Percentiles rank a stretch among this genome's conserved stretches.
Conservation (phyloP, 2,329 filamentous ascomycete genomes). For the Hymenoscyphus fructigenus region DNA sequence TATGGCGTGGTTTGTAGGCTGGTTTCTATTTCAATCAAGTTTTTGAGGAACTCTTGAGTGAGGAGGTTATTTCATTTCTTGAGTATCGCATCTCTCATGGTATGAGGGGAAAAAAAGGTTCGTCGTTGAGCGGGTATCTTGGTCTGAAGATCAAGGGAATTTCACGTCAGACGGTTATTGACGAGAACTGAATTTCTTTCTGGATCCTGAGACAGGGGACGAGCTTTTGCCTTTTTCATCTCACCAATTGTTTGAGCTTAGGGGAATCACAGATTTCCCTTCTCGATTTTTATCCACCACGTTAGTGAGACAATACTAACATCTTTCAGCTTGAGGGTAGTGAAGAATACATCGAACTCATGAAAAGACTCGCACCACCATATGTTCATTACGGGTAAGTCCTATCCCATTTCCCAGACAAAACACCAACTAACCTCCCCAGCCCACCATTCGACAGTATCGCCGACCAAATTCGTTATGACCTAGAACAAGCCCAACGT, state of each 20-base stretch:
- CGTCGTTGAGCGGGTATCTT: background rate
- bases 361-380: conserved; percentile 12
- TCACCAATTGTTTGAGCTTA: too few relatives aligned
- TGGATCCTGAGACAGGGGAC: background rate
- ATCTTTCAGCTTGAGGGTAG: conserved; percentile 8
- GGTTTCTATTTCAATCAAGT: too few relatives aligned
- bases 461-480: conserved; percentile 9
- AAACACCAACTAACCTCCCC: background rate
- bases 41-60: too few relatives aligned
- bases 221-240: too few relatives aligned
- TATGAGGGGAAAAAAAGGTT: too few relatives aligned
- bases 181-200: background rate
- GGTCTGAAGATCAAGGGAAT: background rate
- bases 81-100: too few relatives aligned
- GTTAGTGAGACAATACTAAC: conserved; percentile 2
- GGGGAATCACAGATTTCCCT: too few relatives aligned
- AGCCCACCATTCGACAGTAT: conserved; percentile 18
- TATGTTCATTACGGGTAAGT: conserved; percentile 12
- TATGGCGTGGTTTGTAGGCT: too few relatives aligned
- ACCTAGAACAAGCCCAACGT: conserved; percentile 17
- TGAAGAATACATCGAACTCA: conserved; percentile 12
- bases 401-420: background rate
- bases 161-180: too few relatives aligned
- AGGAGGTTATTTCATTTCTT: too few relatives aligned
- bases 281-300: too few relatives aligned